Percentiles rank a stretch among this genome's conserved stretches.
Conservation (phyloP, 2,329 filamentous ascomycete genomes). For the Xylariaceae sp. region DNA sequence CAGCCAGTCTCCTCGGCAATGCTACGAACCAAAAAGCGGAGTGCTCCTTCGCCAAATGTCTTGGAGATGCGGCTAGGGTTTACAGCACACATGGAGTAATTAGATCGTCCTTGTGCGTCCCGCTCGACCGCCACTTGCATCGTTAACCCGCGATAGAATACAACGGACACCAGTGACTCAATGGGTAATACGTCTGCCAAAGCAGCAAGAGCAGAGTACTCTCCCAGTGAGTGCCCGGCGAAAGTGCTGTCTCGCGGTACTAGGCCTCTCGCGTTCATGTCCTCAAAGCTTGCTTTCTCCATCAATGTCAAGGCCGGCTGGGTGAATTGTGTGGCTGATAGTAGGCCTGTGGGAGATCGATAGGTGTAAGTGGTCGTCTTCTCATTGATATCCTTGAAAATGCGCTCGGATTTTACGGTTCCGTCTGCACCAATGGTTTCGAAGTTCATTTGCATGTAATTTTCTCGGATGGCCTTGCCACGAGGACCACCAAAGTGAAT, state of each 20-base stretch:
- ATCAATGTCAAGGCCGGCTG: conserved; percentile 95
- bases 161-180: conserved; percentile 93
- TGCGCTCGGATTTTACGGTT: conserved; percentile 94
- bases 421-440: conserved; percentile 94
- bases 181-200: conserved; percentile 99
- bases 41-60: conserved; percentile 95
- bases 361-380: conserved; percentile 95
- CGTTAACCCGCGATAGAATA: conserved; percentile 97
- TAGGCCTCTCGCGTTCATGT: conserved; percentile 96
- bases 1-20: conserved; percentile 91
- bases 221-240: conserved; percentile 93
- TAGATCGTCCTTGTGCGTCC: conserved; percentile 85
- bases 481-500: conserved; percentile 96
- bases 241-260: conserved; percentile 96
- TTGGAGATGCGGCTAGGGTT: conserved; percentile 98
- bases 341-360: conserved; percentile 85
- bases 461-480: conserved; percentile 94
- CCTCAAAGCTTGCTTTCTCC: conserved; percentile 95
- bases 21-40: conserved; percentile 95
- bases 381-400: conserved; percentile 97
- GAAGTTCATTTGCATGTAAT: conserved; percentile 99
- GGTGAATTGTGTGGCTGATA: conserved; percentile 97
- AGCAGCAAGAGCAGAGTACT: conserved; percentile 95
- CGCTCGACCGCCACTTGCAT: conserved; percentile 99
- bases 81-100: conserved; percentile 99